These are phyloP conservation scores for Suillus decipiens DNA, from an alignment of 768 basidiomycete species.

Conservation along the genomic window DNA sequence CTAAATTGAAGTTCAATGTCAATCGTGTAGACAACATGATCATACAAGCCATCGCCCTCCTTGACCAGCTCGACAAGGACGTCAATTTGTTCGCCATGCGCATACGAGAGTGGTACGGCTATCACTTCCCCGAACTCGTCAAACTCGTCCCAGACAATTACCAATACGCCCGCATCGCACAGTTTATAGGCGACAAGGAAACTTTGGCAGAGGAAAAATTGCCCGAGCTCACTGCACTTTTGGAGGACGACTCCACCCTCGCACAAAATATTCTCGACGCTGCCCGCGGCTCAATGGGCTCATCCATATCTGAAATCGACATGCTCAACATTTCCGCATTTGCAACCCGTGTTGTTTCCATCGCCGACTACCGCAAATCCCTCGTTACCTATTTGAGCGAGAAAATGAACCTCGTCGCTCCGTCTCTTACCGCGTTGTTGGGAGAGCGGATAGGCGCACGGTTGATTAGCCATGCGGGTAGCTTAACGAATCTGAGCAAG, in stretches of 20 bases:
- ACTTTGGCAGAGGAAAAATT: conserved; percentile 76
- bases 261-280: conserved; percentile 96
- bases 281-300: conserved; percentile 92
- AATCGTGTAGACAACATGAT: conserved; percentile 99
- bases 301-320: conserved; percentile 87
- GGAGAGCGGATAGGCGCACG: conserved; percentile 93
- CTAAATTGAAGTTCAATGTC: conserved; percentile 97
- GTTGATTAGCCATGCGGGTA: conserved; percentile 94
- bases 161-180: conserved; percentile 84
- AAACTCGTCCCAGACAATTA: conserved; percentile 92
- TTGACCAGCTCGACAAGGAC: conserved; percentile 99
- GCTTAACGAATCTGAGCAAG: conserved; percentile 95
- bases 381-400: conserved; percentile 85
- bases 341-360: conserved; percentile 85
- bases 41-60: conserved; percentile 96
- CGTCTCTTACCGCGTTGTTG: conserved; percentile 85
- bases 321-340: conserved; percentile 95
- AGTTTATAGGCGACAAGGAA: conserved; percentile 91
- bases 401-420: conserved; percentile 98
- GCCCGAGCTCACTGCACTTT: conserved; percentile 70
- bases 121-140: conserved; percentile 97
- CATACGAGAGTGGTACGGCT: conserved; percentile 98
- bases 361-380: conserved; percentile 92
- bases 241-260: conserved; percentile 81
- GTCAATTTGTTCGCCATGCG: conserved; percentile 99